Evolutionary conservation across 1,284 basidiomycete genomes (phyloP), one percentile per base, ranked within the genome.

Genomic region (Amylostereum areolatum): DNA sequence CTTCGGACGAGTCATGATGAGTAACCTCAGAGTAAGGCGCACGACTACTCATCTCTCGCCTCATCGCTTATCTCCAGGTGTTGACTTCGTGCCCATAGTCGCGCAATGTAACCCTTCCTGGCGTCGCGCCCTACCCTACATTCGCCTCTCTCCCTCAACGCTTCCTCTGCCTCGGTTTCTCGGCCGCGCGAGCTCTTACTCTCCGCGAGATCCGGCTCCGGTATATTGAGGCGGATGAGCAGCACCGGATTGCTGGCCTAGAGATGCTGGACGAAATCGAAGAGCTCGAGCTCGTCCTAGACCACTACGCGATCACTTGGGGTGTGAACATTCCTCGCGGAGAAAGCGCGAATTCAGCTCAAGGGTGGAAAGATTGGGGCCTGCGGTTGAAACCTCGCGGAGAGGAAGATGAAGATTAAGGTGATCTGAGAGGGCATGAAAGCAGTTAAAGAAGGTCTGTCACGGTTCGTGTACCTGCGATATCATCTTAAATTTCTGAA

Each of bases 201-300:
- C 68, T 93, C 42, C 78, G 81, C 59, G 77, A 87, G 5, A 83
- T 95, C 37, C 72, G 90, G 18, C 66, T 71, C 43, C 61, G 66
- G 8, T 79, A 78, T 49, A 73, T 91, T 27, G 65, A 70, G 0
- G 53, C 53, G 0, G 64, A 69, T 2, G 91, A 95, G 60, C 67
- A 83, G 9, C 71, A 78, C 46, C 72, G 91, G 53, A 85, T 93
- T 58, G 77, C 84, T 1, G 74, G 70, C 49, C 70, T 95, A 6
- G 93, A 96, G 63, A 77, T 89, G 65, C 74, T 97, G 5, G 94
- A 97, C 60, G 94, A 97, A 66, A 73, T 92, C 10, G 94, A 97
- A 64, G 93, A 97, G 65, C 75, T 97, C 18, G 86, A 92, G 46
- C 77, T 97, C 2, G 87, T 97, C 1, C 70, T 96, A 32, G 74